phyloP scores from a whole-genome alignment of 108 stramenopile species.

The Nitzschia sp. region DNA sequence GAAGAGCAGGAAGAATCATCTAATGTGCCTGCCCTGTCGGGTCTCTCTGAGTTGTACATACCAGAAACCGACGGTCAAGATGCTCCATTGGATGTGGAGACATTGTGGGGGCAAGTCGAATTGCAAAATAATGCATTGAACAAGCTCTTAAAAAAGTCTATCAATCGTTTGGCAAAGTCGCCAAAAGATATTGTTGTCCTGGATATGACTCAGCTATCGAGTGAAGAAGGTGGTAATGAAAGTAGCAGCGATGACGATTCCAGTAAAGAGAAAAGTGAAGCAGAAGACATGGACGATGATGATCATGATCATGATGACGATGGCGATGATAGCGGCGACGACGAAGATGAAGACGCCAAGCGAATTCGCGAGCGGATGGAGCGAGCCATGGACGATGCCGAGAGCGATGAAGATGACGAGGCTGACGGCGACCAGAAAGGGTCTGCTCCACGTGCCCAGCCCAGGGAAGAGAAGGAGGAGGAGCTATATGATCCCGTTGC shows the following conservation, averaged over 20 bases:
- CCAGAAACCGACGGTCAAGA: not conserved
- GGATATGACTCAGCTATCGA: constrained; percentile 25
- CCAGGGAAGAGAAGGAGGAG: constrained; percentile 33
- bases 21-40: constrained; percentile 21
- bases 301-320: constrained; percentile 50
- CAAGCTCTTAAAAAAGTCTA: constrained; percentile 53
- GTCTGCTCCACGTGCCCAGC: constrained; percentile 7
- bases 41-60: constrained; percentile 15
- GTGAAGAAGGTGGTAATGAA: constrained; percentile 34
- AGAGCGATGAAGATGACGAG: constrained; percentile 39
- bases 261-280: constrained; percentile 13
- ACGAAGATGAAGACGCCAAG: constrained; percentile 59
- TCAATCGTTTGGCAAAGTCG: constrained; percentile 55
- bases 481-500: constrained; percentile 63
- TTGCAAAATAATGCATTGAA: constrained; percentile 80
- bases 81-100: constrained; percentile 66
- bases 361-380: constrained; percentile 81
- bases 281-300: constrained; percentile 11
- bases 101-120: constrained; percentile 92
- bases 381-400: constrained; percentile 80
- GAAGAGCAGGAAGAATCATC: not conserved
- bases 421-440: not conserved
- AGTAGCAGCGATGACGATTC: constrained; percentile 50
- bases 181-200: constrained; percentile 41
- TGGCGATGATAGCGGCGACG: constrained; percentile 43